Conservation (phyloP, 2,329 filamentous ascomycete species). For the Fusarium proliferatum region DNA sequence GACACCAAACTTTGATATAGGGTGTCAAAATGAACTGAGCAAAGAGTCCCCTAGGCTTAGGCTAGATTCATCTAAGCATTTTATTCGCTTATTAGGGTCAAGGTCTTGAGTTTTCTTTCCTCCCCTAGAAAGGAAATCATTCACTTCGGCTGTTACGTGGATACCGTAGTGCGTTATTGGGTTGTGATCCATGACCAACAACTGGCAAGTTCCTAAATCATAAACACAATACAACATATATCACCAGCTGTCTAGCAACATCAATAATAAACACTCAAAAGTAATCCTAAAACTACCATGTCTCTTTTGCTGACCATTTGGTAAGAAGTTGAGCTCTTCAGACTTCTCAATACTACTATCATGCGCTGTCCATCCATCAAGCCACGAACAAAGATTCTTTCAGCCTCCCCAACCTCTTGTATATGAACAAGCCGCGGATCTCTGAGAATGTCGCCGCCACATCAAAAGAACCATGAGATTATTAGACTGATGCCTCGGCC, state of each 20-base stretch:
- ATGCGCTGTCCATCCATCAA: background rate
- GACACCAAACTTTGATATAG: no score
- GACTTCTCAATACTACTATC: background rate
- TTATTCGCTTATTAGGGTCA: no score
- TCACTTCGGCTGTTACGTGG: background rate
- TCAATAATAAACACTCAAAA: background rate
- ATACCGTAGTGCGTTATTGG: background rate
- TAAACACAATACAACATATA: background rate
- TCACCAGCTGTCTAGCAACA: background rate
- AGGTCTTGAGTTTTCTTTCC: no score
- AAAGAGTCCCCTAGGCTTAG: no score
- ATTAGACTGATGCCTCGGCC: background rate
- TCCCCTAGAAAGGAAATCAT: background rate
- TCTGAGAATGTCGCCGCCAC: background rate
- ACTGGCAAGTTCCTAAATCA: background rate
- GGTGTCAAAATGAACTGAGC: no score
- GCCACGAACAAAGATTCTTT: background rate
- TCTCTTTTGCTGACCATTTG: background rate
- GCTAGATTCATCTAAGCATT: no score
- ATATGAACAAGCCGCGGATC: background rate
- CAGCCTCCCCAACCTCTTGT: slow-evolving; percentile 26
- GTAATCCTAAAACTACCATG: no score
- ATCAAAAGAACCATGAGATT: background rate
- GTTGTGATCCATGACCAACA: background rate
- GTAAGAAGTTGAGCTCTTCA: background rate